Percentiles rank a stretch among this genome's conserved stretches.
These are phyloP conservation scores for Gonapodya sp. DNA, from an alignment of 192 early-diverging fungal species.

Conservation along the genomic window DNA sequence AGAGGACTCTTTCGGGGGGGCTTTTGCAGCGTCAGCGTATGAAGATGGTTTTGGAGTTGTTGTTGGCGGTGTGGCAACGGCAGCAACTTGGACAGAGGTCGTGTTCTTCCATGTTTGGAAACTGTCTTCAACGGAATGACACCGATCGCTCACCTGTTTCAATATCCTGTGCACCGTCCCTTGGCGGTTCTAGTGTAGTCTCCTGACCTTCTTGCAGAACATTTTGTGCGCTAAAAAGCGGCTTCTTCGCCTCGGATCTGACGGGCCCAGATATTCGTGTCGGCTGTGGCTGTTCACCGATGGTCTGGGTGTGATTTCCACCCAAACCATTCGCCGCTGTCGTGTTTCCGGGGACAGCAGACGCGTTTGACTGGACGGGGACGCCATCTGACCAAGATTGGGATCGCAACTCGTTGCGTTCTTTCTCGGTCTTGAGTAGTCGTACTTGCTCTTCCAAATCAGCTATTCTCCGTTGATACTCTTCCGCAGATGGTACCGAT, in stretches of 20 bases:
- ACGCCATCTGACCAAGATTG: not conserved
- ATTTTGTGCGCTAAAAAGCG: not conserved
- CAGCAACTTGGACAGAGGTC: not conserved
- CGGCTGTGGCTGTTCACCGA: not conserved
- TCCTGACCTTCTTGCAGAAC: not conserved
- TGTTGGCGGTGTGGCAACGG: not conserved
- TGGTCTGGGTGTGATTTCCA: not conserved
- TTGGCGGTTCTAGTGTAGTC: not conserved
- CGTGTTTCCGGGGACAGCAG: not conserved
- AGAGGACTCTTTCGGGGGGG: not conserved
- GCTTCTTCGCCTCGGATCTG: not conserved
- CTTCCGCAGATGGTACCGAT: not conserved
- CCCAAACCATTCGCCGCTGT: not conserved
- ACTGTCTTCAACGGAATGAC: not conserved
- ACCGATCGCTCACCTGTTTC: not conserved
- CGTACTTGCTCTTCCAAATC: not conserved
- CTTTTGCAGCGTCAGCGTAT: not conserved
- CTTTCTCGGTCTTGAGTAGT: not conserved
- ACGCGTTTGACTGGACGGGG: not conserved
- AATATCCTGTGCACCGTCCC: too few relatives aligned
- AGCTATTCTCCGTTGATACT: not conserved
- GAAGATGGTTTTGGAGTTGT: not conserved
- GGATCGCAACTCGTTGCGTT: constrained; percentile 1
- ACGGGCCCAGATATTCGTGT: not conserved
- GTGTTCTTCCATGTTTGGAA: not conserved